Evolutionary conservation across 2,329 filamentous ascomycete species (phyloP).

Genomic region (Monilinia vaccinii-corymbosi): DNA sequence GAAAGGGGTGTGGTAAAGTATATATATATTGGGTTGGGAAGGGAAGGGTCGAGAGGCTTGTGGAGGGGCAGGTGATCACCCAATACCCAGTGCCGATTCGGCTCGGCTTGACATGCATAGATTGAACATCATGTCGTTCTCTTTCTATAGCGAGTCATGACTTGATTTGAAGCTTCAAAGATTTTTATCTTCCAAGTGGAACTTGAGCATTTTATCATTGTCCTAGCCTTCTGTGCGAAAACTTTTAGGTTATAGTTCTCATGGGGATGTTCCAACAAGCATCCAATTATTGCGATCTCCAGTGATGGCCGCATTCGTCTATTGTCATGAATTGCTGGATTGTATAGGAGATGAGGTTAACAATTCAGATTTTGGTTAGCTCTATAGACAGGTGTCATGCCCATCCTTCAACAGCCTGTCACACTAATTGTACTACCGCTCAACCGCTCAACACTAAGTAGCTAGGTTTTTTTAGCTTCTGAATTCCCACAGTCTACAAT

Average conservation of each 20-base stretch:
- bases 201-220: not conserved
- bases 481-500: not conserved
- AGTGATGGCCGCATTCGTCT: not conserved
- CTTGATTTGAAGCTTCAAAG: not conserved
- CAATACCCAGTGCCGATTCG: not conserved
- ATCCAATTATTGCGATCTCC: not conserved
- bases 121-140: not conserved
- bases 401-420: not conserved
- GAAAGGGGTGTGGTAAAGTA: not conserved
- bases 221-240: not conserved
- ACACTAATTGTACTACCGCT: not conserved
- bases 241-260: not conserved
- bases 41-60: not conserved
- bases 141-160: not conserved
- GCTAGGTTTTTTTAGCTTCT: not conserved
- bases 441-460: too few relatives aligned
- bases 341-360: too few relatives aligned
- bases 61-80: not conserved
- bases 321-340: not conserved
- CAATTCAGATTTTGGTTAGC: not conserved
- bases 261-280: too few relatives aligned
- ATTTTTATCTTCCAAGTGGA: not conserved
- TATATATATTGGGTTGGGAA: not conserved
- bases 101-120: not conserved
- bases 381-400: not conserved